Evolutionary conservation across 1,139 yeast species (phyloP), one percentile per base, ranked within the genome.

Genomic region (Candida freyschussii): DNA sequence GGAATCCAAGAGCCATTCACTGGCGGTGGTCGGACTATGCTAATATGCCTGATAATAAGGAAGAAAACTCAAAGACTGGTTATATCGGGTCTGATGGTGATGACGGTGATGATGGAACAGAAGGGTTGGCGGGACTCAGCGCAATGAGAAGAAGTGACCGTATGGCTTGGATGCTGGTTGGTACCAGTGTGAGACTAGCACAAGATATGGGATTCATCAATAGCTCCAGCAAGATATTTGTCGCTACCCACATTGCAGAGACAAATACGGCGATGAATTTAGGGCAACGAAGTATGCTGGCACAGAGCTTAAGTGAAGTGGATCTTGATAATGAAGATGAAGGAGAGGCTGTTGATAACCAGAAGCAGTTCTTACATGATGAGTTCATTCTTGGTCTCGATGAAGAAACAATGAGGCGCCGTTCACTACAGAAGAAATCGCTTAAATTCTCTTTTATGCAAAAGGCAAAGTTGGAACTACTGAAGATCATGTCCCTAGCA

Each of bases 1-100:
- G 96, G 96, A 86, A 86, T 49, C 96, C 96, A 2, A 64, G 96
- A 34, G 95, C 96, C 6, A 86, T 87, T 41, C 96, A 87, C 56
- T 82, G 87, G 78, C 63, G 87, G 42, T 80, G 89, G 82, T 66
- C 78, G 0, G 96, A 87, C 57, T 86, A 85, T 59, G 95, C 95
- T 3, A 85, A 84, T 47, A 59, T 62, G 28, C 72, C 72, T 2
- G 71, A 63, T 15, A 34, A 28, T 5, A 31, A 34, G n/a, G n/a
- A n/a, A n/a, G n/a, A n/a, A n/a, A n/a, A n/a, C n/a, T n/a, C n/a
- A n/a, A n/a, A n/a, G n/a, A n/a, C n/a, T 5, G 30, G 32, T 6
- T 27, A 26, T 11, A 30, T 35, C 4, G 36, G 27, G 13, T 22
- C 27, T 10, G 34, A 30, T 20, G 31, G 33, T 19, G 29, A 33